These are phyloP conservation scores for Salvia splendens DNA, from an alignment of 257 asterid genomes.

Conservation along the genomic window DNA sequence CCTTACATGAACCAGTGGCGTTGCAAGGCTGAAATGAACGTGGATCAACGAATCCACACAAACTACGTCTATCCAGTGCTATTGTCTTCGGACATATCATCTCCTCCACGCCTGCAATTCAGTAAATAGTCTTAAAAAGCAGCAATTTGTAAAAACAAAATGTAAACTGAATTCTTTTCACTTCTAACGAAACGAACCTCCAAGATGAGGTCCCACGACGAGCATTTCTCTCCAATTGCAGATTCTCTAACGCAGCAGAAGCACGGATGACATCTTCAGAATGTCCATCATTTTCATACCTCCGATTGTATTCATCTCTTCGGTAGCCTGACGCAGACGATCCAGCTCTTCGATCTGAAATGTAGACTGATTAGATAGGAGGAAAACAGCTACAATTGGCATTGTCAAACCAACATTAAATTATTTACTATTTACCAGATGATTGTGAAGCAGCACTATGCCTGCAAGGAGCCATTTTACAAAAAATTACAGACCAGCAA, in stretches of 20 bases:
- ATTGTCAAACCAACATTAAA: constrained; percentile 25
- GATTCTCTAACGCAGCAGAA: constrained; percentile 81
- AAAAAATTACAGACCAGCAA: constrained; percentile 29
- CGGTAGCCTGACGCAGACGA: constrained; percentile 77
- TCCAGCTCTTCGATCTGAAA: constrained; percentile 74
- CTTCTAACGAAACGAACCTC: constrained; percentile 53
- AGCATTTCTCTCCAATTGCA: constrained; percentile 85
- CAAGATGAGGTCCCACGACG: constrained; percentile 67
- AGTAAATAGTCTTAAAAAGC: no score
- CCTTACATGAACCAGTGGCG: constrained; percentile 32
- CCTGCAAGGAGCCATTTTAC: constrained; percentile 54
- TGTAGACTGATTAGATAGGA: constrained; percentile 24
- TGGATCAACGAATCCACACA: constrained; percentile 10
- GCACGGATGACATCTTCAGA: constrained; percentile 68
- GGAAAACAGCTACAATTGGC: constrained; percentile 11
- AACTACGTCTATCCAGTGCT: constrained; percentile 35
- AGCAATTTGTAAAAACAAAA: no score
- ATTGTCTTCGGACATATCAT: constrained; percentile 39
- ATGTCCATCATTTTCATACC: constrained; percentile 68
- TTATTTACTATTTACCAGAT: constrained; percentile 51
- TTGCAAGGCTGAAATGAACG: constrained; percentile 20
- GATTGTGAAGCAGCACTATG: constrained; percentile 57
- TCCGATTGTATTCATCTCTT: constrained; percentile 77
- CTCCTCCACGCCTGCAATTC: constrained; percentile 40
- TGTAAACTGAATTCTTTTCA: no score